Conservation (phyloP, 2,329 filamentous ascomycete species). For the Pseudonectria foliicola region DNA sequence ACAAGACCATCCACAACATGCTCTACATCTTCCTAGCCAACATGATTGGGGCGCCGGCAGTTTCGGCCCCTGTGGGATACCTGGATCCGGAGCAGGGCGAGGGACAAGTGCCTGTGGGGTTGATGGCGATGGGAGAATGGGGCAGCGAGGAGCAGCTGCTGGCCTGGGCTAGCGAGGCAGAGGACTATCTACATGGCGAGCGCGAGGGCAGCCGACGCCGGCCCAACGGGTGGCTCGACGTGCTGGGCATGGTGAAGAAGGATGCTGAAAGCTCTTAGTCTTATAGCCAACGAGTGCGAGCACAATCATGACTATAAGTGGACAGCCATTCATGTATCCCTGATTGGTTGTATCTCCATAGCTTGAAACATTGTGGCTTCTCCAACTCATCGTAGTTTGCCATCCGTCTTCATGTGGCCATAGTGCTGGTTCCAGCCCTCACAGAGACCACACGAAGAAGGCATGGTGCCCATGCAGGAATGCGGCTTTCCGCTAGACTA, state of each 20-base stretch:
- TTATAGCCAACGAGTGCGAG: background rate
- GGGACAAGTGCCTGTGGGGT: constrained; percentile 53
- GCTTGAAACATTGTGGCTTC: background rate
- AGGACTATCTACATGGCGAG: constrained; percentile 45
- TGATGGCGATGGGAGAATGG: constrained; percentile 62
- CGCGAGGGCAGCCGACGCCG: constrained; percentile 42
- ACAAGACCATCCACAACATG: constrained; percentile 70
- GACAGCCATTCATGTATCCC: too few species aligned
- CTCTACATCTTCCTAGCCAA: constrained; percentile 83
- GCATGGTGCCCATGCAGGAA: background rate
- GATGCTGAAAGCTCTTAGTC: constrained; percentile 2
- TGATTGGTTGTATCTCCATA: too few species aligned
- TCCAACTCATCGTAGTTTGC: background rate
- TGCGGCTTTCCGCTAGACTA: constrained; percentile 1
- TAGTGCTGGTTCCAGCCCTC: too few species aligned
- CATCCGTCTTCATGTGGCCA: background rate
- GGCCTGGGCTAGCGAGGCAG: constrained; percentile 50
- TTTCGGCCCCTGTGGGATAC: constrained; percentile 71
- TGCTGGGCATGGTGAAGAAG: constrained; percentile 31
- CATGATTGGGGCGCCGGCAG: constrained; percentile 68
- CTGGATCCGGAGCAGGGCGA: constrained; percentile 46
- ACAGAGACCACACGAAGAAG: too few species aligned
- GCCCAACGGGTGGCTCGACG: constrained; percentile 53
- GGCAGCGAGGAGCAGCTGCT: constrained; percentile 57
- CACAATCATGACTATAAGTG: background rate